A percentile compares a stretch with the other conserved stretches of the same genome.
These are phyloP conservation scores for Phytomonas sp. DNA, from an alignment of 208 protist genomes.

Conservation along the genomic window DNA sequence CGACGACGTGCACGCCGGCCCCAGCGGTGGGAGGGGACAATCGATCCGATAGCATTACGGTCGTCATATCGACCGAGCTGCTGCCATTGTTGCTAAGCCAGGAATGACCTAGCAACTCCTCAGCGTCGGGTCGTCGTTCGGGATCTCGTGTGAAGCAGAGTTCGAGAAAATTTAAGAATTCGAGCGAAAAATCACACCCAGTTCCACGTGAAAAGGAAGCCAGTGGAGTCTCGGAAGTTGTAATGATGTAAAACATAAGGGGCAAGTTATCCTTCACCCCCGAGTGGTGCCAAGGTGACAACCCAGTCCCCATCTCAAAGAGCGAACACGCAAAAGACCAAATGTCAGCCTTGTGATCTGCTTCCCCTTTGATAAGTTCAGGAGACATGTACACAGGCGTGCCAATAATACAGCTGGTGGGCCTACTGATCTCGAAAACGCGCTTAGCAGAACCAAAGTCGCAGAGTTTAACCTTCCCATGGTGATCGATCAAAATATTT, in stretches of 20 bases:
- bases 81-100: constrained; percentile 35
- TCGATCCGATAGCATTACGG: not conserved
- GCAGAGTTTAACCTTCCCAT: constrained; percentile 83
- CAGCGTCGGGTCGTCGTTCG: constrained; percentile 45
- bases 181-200: constrained; percentile 45
- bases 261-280: constrained; percentile 69
- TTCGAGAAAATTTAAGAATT: constrained; percentile 83
- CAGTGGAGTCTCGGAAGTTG: constrained; percentile 69
- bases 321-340: constrained; percentile 84
- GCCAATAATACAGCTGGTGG: constrained; percentile 78
- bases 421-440: constrained; percentile 76
- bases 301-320: constrained; percentile 81
- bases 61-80: not conserved
- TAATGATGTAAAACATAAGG: constrained; percentile 88
- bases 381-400: constrained; percentile 89
- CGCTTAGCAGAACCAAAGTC: constrained; percentile 90
- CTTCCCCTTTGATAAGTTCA: constrained; percentile 82
- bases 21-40: not conserved
- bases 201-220: constrained; percentile 18
- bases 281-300: constrained; percentile 79
- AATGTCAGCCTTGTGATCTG: constrained; percentile 78
- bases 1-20: not conserved
- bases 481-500: constrained; percentile 83
- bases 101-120: constrained; percentile 71
- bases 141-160: constrained; percentile 78